phyloP scores from a whole-genome alignment of 2,329 filamentous ascomycete genomes.

The Fusarium illudens region DNA sequence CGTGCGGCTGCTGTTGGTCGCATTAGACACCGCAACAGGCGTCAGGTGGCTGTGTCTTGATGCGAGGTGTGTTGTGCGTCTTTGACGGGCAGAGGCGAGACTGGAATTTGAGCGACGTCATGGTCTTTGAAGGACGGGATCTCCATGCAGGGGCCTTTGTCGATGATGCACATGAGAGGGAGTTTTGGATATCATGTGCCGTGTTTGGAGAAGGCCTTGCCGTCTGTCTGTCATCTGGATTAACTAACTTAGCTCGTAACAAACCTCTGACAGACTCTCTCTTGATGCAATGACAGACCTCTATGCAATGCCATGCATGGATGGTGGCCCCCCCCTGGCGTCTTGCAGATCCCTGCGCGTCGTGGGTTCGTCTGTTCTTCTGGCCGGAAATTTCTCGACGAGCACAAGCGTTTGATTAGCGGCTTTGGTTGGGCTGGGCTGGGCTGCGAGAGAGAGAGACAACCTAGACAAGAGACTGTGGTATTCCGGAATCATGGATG shows the following conservation, averaged over 20 bases:
- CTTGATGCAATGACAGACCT: slow-evolving; percentile 8
- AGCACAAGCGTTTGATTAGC: slow-evolving; percentile 17
- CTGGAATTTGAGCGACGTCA: slow-evolving; percentile 14
- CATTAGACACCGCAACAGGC: slow-evolving; percentile 22
- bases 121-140: slow-evolving; percentile 2
- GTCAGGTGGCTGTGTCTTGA: slow-evolving; percentile 32
- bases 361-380: slow-evolving; percentile 4
- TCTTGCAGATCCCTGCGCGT: slow-evolving; percentile 23
- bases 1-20: slow-evolving; percentile 8
- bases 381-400: slow-evolving; percentile 22
- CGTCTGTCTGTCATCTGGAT: slow-evolving; percentile 4
- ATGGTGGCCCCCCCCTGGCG: slow-evolving; percentile 25
- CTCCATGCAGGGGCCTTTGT: not conserved
- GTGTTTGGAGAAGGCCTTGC: not conserved
- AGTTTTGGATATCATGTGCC: not conserved
- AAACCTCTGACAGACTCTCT: not conserved
- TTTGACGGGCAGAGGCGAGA: slow-evolving; percentile 6
- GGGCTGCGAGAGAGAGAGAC: slow-evolving; percentile 4
- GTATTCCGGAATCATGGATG: slow-evolving; percentile 1
- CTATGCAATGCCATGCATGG: slow-evolving; percentile 30
- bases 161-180: slow-evolving; percentile 3
- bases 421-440: not conserved
- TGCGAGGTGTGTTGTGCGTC: slow-evolving; percentile 18
- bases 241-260: too few species aligned
- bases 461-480: slow-evolving; percentile 4